Percentiles rank a stretch among this genome's conserved stretches.
These are phyloP conservation scores for Avicennia marina DNA, from an alignment of 257 asterid species.

Conservation along the genomic window DNA sequence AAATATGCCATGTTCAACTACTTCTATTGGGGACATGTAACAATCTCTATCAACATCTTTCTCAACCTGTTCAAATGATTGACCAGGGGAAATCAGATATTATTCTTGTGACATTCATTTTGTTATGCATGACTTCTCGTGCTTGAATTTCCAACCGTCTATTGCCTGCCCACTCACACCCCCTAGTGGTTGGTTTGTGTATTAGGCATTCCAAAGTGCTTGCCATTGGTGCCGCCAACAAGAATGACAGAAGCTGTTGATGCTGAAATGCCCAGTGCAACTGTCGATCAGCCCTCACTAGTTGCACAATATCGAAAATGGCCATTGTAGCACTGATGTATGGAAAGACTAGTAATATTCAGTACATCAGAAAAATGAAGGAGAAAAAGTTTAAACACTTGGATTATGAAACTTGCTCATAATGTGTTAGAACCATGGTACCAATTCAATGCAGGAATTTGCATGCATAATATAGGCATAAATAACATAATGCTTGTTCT, in stretches of 20 bases:
- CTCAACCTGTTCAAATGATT: constrained; percentile 79
- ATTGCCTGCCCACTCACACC: constrained; percentile 89
- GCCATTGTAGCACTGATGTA: constrained; percentile 83
- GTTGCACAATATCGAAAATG: constrained; percentile 62
- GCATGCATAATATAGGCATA: too few species aligned
- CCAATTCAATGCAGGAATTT: too few species aligned
- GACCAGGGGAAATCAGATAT: constrained; percentile 64
- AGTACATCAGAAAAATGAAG: not conserved
- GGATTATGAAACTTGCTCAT: too few species aligned
- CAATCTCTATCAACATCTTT: constrained; percentile 89
- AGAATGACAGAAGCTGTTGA: constrained; percentile 93
- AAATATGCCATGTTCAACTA: constrained; percentile 81
- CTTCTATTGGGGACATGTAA: constrained; percentile 95
- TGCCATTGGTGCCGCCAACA: constrained; percentile 94
- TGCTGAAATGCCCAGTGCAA: constrained; percentile 83
- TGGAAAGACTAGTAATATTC: constrained; percentile 5
- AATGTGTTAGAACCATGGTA: too few species aligned
- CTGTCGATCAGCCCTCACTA: constrained; percentile 69
- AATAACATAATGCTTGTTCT: too few species aligned
- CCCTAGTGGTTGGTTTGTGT: constrained; percentile 89
- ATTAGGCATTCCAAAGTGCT: constrained; percentile 94
- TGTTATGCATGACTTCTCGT: constrained; percentile 75
- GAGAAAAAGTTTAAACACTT: too few species aligned
- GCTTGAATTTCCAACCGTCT: constrained; percentile 96
- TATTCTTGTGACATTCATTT: constrained; percentile 57